Percentiles rank a stretch among this genome's conserved stretches.
Evolutionary conservation across 1,139 yeast genomes (phyloP).

Genomic region (Geotrichum bryndzae): DNA sequence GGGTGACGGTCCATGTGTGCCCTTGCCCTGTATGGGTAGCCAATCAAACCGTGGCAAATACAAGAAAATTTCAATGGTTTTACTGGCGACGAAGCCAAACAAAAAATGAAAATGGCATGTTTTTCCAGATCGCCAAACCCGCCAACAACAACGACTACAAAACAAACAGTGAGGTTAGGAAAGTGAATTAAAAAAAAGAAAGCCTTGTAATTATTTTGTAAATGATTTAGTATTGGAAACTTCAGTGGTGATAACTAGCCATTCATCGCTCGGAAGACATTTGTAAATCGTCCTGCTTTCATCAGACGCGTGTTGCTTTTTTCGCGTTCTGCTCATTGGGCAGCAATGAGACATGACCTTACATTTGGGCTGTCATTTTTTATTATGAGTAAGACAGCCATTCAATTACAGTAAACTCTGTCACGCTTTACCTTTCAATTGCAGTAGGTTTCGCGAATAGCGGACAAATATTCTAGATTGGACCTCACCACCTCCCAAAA

Average conservation of each 20-base stretch:
- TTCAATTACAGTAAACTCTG: neutral
- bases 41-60: constrained; percentile 19
- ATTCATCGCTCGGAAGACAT: neutral
- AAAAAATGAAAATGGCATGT: neutral
- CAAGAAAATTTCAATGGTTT: neutral
- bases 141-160: neutral
- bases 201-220: too few species aligned
- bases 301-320: neutral
- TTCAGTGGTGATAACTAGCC: neutral
- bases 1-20: neutral
- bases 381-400: neutral
- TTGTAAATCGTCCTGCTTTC: neutral
- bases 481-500: neutral
- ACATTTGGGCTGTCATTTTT: neutral
- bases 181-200: too few species aligned
- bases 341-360: neutral
- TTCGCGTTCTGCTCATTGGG: neutral
- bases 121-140: neutral
- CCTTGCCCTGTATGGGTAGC: constrained; percentile 10
- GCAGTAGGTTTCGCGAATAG: neutral
- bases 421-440: neutral
- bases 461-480: neutral
- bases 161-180: neutral
- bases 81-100: neutral
- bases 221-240: too few species aligned